Conservation (phyloP, 768 basidiomycete genomes). For the Astraeus odoratus region DNA sequence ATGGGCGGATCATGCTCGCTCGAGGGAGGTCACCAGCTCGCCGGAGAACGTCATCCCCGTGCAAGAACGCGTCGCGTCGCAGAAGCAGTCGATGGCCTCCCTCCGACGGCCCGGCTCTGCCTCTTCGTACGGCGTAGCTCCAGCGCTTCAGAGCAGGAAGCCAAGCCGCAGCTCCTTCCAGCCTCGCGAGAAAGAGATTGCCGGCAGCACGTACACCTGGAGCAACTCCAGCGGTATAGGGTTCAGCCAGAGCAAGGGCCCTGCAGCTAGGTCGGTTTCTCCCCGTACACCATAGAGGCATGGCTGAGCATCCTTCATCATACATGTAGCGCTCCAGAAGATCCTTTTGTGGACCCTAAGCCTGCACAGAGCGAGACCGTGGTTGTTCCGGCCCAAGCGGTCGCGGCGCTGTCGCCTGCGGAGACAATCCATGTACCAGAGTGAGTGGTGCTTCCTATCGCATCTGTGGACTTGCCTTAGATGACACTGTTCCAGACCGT, state of each 20-base stretch:
- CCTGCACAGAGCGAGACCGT: too few relatives aligned
- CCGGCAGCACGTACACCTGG: slow-evolving; percentile 28
- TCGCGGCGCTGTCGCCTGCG: slow-evolving; percentile 16
- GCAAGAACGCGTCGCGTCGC: slow-evolving; percentile 13
- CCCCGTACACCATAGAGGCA: too few relatives aligned
- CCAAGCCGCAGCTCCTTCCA: slow-evolving; percentile 17
- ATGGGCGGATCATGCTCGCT: slow-evolving; percentile 19
- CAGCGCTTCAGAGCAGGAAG: slow-evolving; percentile 17
- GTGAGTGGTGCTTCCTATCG: slow-evolving; percentile 10
- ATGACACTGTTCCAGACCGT: slow-evolving; percentile 1
- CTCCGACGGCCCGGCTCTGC: slow-evolving; percentile 20
- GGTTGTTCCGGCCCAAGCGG: slow-evolving; percentile 6
- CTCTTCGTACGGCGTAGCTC: slow-evolving; percentile 19
- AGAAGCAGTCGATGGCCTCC: slow-evolving; percentile 19
- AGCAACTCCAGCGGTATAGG: slow-evolving; percentile 20
- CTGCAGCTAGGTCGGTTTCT: slow-evolving; percentile 14
- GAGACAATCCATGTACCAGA: slow-evolving; percentile 26
- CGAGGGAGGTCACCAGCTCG: slow-evolving; percentile 4
- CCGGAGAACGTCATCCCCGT: slow-evolving; percentile 11
- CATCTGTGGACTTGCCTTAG: neutral
- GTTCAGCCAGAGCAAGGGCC: slow-evolving; percentile 11
- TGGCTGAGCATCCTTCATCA: too few relatives aligned
- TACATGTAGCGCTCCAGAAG: slow-evolving; percentile 20
- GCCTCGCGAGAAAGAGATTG: slow-evolving; percentile 23
- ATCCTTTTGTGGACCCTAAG: slow-evolving; percentile 22